A percentile compares a stretch with the other conserved stretches of the same genome.
These are phyloP conservation scores for Nyctanthes arbortristis DNA, from an alignment of 257 asterid species.

Conservation along the genomic window DNA sequence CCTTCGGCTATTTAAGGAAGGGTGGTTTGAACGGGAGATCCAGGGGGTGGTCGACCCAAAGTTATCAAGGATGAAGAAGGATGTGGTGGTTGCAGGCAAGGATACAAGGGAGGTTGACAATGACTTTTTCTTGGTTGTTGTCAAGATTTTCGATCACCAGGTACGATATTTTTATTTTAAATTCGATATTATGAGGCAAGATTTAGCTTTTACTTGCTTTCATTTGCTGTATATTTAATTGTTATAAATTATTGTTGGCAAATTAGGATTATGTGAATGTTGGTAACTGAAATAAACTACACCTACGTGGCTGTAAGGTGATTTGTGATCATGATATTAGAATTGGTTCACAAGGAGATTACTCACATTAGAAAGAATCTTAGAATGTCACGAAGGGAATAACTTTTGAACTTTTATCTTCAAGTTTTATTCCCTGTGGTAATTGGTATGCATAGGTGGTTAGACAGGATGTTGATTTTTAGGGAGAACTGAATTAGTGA, in stretches of 20 bases:
- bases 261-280: too few relatives aligned
- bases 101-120: constrained; percentile 89
- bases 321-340: background rate
- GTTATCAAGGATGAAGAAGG: constrained; percentile 86
- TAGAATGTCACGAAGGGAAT: background rate
- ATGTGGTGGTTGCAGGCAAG: constrained; percentile 83
- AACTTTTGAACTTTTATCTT: background rate
- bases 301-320: too few relatives aligned
- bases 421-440: background rate
- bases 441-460: background rate
- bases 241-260: too few relatives aligned
- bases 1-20: constrained; percentile 73
- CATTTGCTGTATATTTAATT: background rate
- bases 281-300: too few relatives aligned
- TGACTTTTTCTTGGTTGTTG: constrained; percentile 94
- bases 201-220: background rate
- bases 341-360: constrained; percentile 4
- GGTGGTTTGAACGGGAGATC: constrained; percentile 74
- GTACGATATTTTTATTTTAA: constrained; percentile 33
- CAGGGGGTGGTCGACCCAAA: constrained; percentile 76
- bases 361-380: background rate
- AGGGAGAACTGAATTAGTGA: background rate
- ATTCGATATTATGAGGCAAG: background rate
- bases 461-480: background rate
- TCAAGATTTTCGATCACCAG: constrained; percentile 89